These are phyloP conservation scores for Lagenidium giganteum DNA, from an alignment of 352 stramenopile species.

Conservation along the genomic window DNA sequence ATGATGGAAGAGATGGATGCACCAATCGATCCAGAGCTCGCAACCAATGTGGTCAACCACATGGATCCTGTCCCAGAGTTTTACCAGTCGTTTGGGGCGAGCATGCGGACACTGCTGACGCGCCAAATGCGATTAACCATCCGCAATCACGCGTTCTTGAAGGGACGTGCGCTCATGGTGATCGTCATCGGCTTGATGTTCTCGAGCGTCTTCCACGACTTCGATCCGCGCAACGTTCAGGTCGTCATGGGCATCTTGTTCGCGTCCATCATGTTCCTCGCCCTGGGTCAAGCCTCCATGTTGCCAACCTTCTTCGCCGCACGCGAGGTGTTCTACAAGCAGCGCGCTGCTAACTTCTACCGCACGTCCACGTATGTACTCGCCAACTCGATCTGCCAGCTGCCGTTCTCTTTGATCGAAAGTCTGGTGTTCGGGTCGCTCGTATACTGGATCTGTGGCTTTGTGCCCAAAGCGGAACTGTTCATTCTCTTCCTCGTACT, in stretches of 20 bases:
- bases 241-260: conserved; percentile 83
- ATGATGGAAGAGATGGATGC: conserved; percentile 65
- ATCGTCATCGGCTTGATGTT: conserved; percentile 51
- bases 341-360: conserved; percentile 85
- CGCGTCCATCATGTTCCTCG: conserved; percentile 76
- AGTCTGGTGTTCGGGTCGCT: conserved; percentile 81
- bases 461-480: conserved; percentile 32
- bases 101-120: conserved; percentile 36
- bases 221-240: conserved; percentile 40
- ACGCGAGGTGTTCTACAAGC: conserved; percentile 82
- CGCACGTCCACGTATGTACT: conserved; percentile 79
- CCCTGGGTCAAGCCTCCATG: conserved; percentile 68
- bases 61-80: conserved; percentile 34
- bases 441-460: conserved; percentile 84
- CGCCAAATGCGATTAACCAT: conserved; percentile 74
- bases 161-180: conserved; percentile 38
- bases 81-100: conserved; percentile 33
- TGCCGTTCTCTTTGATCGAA: conserved; percentile 66
- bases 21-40: conserved; percentile 84
- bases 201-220: conserved; percentile 43
- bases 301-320: conserved; percentile 76
- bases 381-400: conserved; percentile 35
- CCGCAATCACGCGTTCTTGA: conserved; percentile 48
- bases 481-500: conserved; percentile 75
- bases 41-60: conserved; percentile 65